phyloP scores from a whole-genome alignment of 345 rosid genomes.

The Melaleuca alternifolia region DNA sequence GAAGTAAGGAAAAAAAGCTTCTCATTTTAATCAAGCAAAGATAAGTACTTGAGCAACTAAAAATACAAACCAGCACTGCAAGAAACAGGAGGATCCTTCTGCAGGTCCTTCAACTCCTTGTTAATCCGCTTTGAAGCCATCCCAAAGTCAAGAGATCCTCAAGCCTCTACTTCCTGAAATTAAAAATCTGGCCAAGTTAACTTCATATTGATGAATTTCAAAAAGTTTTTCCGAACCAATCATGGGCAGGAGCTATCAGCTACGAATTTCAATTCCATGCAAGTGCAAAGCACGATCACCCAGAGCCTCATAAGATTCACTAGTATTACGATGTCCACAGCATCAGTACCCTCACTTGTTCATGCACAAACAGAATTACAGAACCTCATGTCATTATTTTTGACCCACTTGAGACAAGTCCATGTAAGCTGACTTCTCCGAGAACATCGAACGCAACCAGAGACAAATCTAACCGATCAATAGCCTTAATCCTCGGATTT shows the following conservation, averaged over 20 bases:
- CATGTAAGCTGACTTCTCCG: neutral
- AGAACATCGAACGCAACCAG: neutral
- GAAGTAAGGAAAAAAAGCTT: neutral
- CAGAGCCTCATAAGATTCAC: neutral
- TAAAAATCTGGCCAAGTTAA: neutral
- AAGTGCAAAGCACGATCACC: neutral
- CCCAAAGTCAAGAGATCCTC: neutral
- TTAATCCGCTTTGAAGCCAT: neutral
- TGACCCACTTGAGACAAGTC: neutral
- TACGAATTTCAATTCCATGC: neutral
- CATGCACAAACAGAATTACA: neutral
- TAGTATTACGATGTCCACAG: neutral
- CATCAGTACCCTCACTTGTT: neutral
- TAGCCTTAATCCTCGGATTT: neutral
- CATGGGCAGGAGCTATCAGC: neutral
- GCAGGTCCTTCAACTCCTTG: neutral
- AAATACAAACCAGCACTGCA: neutral
- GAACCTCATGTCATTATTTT: neutral
- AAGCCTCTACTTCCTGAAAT: neutral
- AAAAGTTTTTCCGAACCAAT: neutral
- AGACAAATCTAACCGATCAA: neutral
- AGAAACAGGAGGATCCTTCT: neutral
- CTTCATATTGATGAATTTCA: neutral
- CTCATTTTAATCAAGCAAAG: neutral
- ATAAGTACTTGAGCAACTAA: neutral